Evolutionary conservation across 169 alveolate genomes (phyloP).

Genomic region (Theileria orientalis): DNA sequence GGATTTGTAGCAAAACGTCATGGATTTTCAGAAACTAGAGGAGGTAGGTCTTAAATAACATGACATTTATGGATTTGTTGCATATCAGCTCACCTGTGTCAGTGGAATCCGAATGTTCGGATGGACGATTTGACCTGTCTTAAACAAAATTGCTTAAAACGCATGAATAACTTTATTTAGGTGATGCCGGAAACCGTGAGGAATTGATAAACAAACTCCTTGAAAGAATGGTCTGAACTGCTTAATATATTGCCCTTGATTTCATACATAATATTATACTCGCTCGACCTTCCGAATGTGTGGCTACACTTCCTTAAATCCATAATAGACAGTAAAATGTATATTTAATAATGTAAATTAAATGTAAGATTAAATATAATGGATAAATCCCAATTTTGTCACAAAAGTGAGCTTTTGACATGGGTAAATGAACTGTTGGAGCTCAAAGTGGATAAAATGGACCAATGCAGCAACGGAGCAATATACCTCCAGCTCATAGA

Average conservation of each 20-base stretch:
- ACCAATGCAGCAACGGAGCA: slow-evolving; percentile 95
- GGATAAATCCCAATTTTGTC: slow-evolving; percentile 87
- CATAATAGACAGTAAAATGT: too few species aligned
- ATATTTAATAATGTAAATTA: neutral
- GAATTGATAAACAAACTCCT: slow-evolving; percentile 79
- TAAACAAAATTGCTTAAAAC: too few species aligned
- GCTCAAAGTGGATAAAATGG: slow-evolving; percentile 88
- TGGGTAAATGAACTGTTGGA: slow-evolving; percentile 86
- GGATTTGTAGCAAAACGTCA: slow-evolving; percentile 98
- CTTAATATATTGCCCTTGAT: neutral
- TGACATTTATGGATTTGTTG: too few species aligned
- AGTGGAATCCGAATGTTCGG: too few species aligned
- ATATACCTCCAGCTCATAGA: slow-evolving; percentile 92
- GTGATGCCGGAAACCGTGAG: slow-evolving; percentile 87
- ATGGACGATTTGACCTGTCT: too few species aligned
- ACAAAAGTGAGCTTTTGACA: slow-evolving; percentile 86
- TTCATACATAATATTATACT: neutral
- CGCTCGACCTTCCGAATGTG: neutral
- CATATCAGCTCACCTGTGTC: too few species aligned
- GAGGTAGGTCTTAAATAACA: slow-evolving; percentile 93
- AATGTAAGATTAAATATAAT: slow-evolving; percentile 34
- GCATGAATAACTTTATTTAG: too few species aligned
- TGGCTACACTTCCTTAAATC: neutral
- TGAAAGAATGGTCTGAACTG: slow-evolving; percentile 71
- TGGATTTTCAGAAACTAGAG: slow-evolving; percentile 93